Percentiles rank a stretch among this genome's conserved stretches.
These are phyloP conservation scores for Pharus latifolius DNA, from an alignment of 176 grass and related monocot genomes.

Conservation along the genomic window DNA sequence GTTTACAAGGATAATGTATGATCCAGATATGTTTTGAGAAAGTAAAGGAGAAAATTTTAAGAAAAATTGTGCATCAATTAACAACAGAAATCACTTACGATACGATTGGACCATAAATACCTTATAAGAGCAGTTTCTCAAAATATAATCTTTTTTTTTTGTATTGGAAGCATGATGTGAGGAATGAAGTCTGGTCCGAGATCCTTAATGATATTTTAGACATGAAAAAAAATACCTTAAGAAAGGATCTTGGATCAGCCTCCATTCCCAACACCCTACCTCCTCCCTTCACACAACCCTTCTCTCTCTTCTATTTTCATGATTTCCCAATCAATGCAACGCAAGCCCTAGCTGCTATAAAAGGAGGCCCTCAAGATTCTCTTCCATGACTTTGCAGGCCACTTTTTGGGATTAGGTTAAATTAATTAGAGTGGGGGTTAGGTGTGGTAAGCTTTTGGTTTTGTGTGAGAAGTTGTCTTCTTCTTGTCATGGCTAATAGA, in stretches of 20 bases:
- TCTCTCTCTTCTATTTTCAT: neutral
- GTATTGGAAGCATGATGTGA: neutral
- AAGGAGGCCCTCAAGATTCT: conserved; percentile 9
- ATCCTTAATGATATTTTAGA: neutral
- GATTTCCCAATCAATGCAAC: conserved; percentile 27
- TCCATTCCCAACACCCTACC: conserved; percentile 34
- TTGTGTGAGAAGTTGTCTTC: conserved; percentile 8
- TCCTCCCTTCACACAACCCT: neutral
- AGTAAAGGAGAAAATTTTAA: neutral
- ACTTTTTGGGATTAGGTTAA: neutral
- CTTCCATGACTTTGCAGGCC: neutral
- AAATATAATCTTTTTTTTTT: neutral
- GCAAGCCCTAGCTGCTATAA: neutral
- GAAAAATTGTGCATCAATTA: neutral
- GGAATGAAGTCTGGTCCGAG: conserved; percentile 52
- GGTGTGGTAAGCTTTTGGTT: conserved; percentile 19
- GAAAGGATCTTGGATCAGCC: conserved; percentile 40
- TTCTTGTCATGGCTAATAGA: conserved; percentile 13
- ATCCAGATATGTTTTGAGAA: neutral
- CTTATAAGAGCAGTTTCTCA: too few relatives aligned
- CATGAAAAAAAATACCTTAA: neutral
- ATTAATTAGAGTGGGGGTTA: conserved; percentile 20
- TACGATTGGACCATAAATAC: neutral
- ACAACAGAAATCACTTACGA: neutral
- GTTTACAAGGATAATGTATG: neutral